Evolutionary conservation across 192 early-diverging fungal species (phyloP).

Genomic region (Rhizoclosmatium globosum): DNA sequence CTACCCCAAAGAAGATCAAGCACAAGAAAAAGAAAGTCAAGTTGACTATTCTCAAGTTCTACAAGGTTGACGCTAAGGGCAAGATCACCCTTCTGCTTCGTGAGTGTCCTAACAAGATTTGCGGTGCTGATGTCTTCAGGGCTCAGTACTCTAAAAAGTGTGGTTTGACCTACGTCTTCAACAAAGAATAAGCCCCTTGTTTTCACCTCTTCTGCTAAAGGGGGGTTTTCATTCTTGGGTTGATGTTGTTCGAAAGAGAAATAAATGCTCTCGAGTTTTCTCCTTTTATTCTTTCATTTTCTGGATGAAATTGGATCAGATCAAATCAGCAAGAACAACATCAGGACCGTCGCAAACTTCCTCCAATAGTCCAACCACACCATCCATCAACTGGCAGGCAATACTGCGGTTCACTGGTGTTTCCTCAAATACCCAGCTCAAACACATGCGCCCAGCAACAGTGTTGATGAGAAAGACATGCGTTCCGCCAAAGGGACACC

Average conservation of each 20-base stretch:
- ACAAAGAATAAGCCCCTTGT: constrained; percentile 71
- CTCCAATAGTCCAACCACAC: not conserved
- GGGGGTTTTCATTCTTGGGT: not conserved
- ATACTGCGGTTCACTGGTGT: not conserved
- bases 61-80: constrained; percentile 97
- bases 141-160: constrained; percentile 98
- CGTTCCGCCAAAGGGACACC: not conserved
- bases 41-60: constrained; percentile 98
- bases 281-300: no score
- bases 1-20: constrained; percentile 98
- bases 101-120: constrained; percentile 95
- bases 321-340: no score
- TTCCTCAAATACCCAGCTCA: not conserved
- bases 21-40: constrained; percentile 99
- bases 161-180: constrained; percentile 95
- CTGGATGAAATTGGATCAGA: no score
- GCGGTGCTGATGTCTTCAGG: constrained; percentile 99
- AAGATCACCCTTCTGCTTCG: constrained; percentile 98
- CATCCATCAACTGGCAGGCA: not conserved
- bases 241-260: no score
- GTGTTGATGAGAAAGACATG: not conserved
- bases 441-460: not conserved
- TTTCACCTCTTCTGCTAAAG: not conserved
- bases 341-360: not conserved
- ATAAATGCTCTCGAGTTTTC: no score